Conservation (phyloP, 129 eudicot genomes). For the Flaveria bidentis region DNA sequence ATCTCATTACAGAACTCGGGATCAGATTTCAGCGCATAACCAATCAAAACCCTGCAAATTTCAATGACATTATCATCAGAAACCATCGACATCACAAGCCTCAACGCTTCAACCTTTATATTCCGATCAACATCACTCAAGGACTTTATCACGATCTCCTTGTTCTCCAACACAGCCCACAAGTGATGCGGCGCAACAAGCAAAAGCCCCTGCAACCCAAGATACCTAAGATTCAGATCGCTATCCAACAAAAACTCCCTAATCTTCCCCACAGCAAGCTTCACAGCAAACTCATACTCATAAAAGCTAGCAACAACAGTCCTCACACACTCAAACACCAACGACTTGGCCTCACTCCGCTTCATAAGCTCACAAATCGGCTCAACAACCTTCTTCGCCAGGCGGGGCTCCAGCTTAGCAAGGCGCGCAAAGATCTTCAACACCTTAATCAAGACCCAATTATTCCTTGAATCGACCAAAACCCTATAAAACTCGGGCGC, state of each 20-base stretch:
- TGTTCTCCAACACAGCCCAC: conserved; percentile 85
- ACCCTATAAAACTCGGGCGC: conserved; percentile 91
- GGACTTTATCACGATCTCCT: conserved; percentile 76
- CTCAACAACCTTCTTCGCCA: conserved; percentile 72
- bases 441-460: conserved; percentile 91
- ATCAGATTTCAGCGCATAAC: conserved; percentile 81
- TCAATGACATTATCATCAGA: conserved; percentile 81
- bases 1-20: conserved; percentile 91
- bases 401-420: conserved; percentile 77
- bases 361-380: conserved; percentile 82
- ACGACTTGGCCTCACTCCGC: conserved; percentile 72
- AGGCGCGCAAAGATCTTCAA: conserved; percentile 73
- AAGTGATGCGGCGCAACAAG: conserved; percentile 53
- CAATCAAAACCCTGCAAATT: conserved; percentile 75
- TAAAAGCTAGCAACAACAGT: conserved; percentile 66
- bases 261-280: conserved; percentile 69
- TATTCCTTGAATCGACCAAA: conserved; percentile 77
- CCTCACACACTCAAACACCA: conserved; percentile 90
- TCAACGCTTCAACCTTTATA: conserved; percentile 72
- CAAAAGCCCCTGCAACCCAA: conserved; percentile 81
- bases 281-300: conserved; percentile 74
- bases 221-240: conserved; percentile 84
- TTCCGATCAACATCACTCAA: conserved; percentile 81
- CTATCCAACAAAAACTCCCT: conserved; percentile 74
- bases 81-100: conserved; percentile 85